Conservation (phyloP, 2,329 filamentous ascomycete species). For the Xylaria arbuscula region DNA sequence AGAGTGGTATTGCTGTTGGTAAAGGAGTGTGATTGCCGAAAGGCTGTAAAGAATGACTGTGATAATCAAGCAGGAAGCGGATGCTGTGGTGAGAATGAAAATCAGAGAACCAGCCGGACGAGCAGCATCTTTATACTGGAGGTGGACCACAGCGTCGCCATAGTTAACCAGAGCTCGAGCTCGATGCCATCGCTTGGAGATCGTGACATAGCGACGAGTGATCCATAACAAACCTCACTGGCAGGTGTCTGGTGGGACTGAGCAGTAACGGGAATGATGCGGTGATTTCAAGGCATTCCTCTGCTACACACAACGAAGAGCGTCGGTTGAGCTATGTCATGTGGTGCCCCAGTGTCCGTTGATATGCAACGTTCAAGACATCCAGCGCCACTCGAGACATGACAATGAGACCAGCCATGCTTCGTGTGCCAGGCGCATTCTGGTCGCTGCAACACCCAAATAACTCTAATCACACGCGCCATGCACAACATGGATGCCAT, state of each 20-base stretch:
- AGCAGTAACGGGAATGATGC: constrained; percentile 43
- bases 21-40: constrained; percentile 42
- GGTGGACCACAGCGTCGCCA: constrained; percentile 45
- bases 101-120: constrained; percentile 25
- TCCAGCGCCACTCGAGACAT: constrained; percentile 31
- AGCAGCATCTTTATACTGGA: constrained; percentile 48
- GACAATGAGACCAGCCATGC: constrained; percentile 36
- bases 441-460: neutral
- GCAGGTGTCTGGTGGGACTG: constrained; percentile 3
- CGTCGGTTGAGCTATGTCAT: constrained; percentile 24
- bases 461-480: neutral
- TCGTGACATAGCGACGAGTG: constrained; percentile 33
- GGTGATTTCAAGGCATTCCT: constrained; percentile 49
- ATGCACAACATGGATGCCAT: neutral
- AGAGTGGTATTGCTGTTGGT: neutral
- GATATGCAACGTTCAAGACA: constrained; percentile 19
- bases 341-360: constrained; percentile 40
- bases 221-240: constrained; percentile 36
- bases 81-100: constrained; percentile 33
- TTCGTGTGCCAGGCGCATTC: constrained; percentile 19
- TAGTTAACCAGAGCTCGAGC: constrained; percentile 39
- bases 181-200: constrained; percentile 20
- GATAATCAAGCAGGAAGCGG: constrained; percentile 35
- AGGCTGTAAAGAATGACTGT: constrained; percentile 47
- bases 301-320: neutral